Percentiles rank a stretch among this genome's conserved stretches.
Evolutionary conservation across 2,329 filamentous ascomycete species (phyloP).

Genomic region (Colletotrichum incanum): DNA sequence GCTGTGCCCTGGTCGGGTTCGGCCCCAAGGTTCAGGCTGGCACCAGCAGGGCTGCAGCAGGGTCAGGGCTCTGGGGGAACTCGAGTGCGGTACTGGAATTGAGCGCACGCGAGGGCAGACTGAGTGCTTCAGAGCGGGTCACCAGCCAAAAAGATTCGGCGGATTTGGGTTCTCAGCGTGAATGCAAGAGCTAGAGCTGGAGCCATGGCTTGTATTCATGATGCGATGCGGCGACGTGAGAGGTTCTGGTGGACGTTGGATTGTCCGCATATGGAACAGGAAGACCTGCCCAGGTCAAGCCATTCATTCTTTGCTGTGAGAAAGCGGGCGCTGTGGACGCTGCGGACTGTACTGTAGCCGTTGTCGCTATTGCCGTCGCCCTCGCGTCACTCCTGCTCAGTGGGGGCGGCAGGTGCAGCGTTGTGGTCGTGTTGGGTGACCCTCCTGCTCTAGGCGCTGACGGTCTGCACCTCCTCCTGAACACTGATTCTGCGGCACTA

Average conservation of each 20-base stretch:
- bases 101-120: not conserved
- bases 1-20: conserved; percentile 10
- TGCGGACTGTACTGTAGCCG: not conserved
- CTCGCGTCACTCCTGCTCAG: conserved; percentile 7
- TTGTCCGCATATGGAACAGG: not conserved
- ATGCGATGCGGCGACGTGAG: not conserved
- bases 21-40: conserved; percentile 20
- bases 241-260: conserved; percentile 15
- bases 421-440: conserved; percentile 20
- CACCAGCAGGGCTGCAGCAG: conserved; percentile 19
- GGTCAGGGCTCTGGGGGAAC: conserved; percentile 25
- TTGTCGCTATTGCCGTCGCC: not conserved
- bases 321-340: not conserved
- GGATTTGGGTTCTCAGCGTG: not conserved
- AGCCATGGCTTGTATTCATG: conserved; percentile 14
- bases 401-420: not conserved
- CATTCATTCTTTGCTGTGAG: not conserved
- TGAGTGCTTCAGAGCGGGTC: not conserved
- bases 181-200: conserved; percentile 13
- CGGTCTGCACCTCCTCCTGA: not conserved
- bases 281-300: conserved; percentile 13
- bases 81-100: not conserved
- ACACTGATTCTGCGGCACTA: conserved; percentile 3
- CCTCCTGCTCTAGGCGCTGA: conserved; percentile 8
- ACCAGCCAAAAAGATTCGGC: not conserved